Percentiles rank a stretch among this genome's conserved stretches.
These are phyloP conservation scores for Pseudozyma thailandica DNA, from an alignment of 1,284 basidiomycete species.

Conservation along the genomic window DNA sequence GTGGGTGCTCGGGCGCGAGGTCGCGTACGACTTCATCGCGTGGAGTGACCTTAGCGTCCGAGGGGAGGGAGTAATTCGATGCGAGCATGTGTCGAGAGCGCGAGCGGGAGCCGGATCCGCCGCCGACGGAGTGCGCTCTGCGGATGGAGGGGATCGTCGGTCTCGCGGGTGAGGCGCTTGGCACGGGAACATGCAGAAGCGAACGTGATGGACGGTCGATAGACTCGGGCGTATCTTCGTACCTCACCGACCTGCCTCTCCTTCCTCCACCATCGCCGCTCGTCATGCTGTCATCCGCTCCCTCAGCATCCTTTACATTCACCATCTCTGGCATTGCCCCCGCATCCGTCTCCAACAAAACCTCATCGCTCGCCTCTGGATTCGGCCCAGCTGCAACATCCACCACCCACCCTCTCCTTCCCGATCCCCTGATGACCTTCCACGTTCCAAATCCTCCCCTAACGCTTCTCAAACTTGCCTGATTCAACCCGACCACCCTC, in stretches of 20 bases:
- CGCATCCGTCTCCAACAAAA: conserved; percentile 14
- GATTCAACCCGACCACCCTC: conserved; percentile 86
- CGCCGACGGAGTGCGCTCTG: conserved; percentile 40
- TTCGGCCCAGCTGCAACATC: conserved; percentile 86
- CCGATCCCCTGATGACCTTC: conserved; percentile 89
- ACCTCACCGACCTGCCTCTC: conserved; percentile 35
- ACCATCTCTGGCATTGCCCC: conserved; percentile 1
- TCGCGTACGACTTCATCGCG: conserved; percentile 72
- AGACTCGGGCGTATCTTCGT: conserved; percentile 14
- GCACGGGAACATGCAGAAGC: conserved; percentile 21
- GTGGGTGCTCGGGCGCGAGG: conserved; percentile 75
- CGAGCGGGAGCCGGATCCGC: conserved; percentile 51
- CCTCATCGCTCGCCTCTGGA: conserved; percentile 57
- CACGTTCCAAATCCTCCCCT: conserved; percentile 82
- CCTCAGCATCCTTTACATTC: not conserved
- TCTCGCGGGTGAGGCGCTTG: conserved; percentile 2
- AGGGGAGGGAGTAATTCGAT: conserved; percentile 12
- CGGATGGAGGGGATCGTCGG: conserved; percentile 38
- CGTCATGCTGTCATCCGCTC: conserved; percentile 3
- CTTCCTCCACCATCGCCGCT: conserved; percentile 1
- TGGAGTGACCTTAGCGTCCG: conserved; percentile 29
- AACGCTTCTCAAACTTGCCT: conserved; percentile 78
- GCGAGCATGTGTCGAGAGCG: conserved; percentile 38
- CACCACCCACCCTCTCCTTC: conserved; percentile 94
- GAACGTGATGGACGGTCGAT: conserved; percentile 24